Base-by-base conservation (phyloP, 148 eudicot species). In the Rhododendron ovatum region DNA sequence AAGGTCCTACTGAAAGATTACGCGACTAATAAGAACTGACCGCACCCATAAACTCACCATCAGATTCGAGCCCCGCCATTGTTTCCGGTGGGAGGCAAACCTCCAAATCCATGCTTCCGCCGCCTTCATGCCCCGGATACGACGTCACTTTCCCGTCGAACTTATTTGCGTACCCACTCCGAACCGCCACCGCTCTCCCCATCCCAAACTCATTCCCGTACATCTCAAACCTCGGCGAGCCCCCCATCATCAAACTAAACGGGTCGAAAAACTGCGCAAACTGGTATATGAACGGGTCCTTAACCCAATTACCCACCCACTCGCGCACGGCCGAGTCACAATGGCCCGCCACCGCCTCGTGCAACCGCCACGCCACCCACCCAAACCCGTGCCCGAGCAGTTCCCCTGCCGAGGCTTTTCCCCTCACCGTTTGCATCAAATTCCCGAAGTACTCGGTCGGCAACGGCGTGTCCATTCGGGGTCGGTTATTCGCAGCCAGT, bases 191-290 rank as follows among this genome's bases (percentile, higher is more conserved):
- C 3, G 85, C 90, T 63, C 81, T 89, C 1, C 90, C 88, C 55
- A 89, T 18, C 22, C 90, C 90, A 1, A 84, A 86, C 37, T 86
- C 87, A 12, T 82, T 80, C 43, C 76, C 88, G 3, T 86, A 86
- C 88, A 88, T 80, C 41, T 84, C 78, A 20, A 88, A 88, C 33
- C 90, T 76, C 12, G 90, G 90, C 17, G 90, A 89, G 61, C 88
- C n/a, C n/a, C n/a, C n/a, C n/a, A n/a, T n/a, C n/a, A n/a, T n/a
- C n/a, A n/a, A n/a, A n/a, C n/a, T n/a, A n/a, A n/a, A n/a, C n/a
- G n/a, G n/a, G n/a, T 89, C 28, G 80, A 79, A 89, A 45, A 2
- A 84, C 47, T 17, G 75, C n/a, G n/a, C n/a, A n/a, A n/a, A n/a
- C n/a, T n/a, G n/a, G n/a, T n/a, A n/a, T n/a, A n/a, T n/a, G n/a